These are phyloP conservation scores for Coemansia sp. DNA, from an alignment of 192 early-diverging fungal species.

Conservation along the genomic window DNA sequence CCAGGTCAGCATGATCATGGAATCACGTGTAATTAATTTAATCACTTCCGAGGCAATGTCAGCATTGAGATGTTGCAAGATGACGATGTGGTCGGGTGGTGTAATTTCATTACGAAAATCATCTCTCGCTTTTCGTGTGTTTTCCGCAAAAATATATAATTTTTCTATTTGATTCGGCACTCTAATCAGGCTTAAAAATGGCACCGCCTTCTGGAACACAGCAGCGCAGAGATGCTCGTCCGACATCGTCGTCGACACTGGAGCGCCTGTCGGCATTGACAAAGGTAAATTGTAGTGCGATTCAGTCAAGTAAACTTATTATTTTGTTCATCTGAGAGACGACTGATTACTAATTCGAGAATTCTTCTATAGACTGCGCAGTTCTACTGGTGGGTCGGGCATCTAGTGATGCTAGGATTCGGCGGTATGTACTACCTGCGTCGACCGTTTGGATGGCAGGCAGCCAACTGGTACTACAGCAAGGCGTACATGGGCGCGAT, in stretches of 20 bases:
- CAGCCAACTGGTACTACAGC: slow-evolving; percentile 41
- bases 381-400: slow-evolving; percentile 54
- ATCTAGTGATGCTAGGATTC: slow-evolving; percentile 32
- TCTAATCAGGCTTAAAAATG: neutral
- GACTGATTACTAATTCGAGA: no score
- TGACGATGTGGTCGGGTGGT: neutral
- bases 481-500: slow-evolving; percentile 43
- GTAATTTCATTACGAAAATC: neutral
- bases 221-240: slow-evolving; percentile 9
- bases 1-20: no score
- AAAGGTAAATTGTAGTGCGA: slow-evolving; percentile 7
- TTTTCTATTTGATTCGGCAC: neutral
- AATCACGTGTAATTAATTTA: no score
- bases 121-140: neutral
- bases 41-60: no score
- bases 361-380: slow-evolving; percentile 33
- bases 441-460: slow-evolving; percentile 31
- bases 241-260: slow-evolving; percentile 2
- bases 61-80: no score
- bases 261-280: slow-evolving; percentile 6
- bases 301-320: neutral
- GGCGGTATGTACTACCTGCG: slow-evolving; percentile 35
- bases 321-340: neutral
- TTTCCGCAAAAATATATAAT: neutral
- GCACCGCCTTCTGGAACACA: slow-evolving; percentile 8